These are phyloP conservation scores for Wickerhamiella siamensis DNA, from an alignment of 805 yeast species.

Conservation along the genomic window DNA sequence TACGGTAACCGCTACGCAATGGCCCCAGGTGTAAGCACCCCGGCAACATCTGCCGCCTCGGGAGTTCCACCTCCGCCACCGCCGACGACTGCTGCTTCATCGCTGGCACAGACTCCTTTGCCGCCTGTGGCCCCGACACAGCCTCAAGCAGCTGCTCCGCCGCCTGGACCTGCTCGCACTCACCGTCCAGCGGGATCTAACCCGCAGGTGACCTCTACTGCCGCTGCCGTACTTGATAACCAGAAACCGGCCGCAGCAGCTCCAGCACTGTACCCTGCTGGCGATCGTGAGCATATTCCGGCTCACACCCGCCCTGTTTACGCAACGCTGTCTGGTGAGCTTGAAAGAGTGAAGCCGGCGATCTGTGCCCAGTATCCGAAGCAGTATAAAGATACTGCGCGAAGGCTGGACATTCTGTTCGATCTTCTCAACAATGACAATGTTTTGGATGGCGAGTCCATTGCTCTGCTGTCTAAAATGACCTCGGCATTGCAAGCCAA, in stretches of 20 bases:
- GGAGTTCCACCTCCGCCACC: conserved; percentile 3
- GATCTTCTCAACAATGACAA: conserved; percentile 67
- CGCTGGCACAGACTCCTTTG: conserved; percentile 11
- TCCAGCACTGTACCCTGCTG: conserved; percentile 33
- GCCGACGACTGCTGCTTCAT: conserved; percentile 12
- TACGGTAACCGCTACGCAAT: neutral
- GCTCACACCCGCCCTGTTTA: conserved; percentile 43
- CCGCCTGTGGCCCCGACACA: conserved; percentile 17
- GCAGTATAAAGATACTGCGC: conserved; percentile 69
- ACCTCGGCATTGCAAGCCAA: conserved; percentile 35
- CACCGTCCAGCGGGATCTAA: conserved; percentile 7
- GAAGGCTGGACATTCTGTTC: conserved; percentile 61
- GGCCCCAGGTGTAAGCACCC: too few relatives aligned
- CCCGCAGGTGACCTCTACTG: conserved; percentile 25
- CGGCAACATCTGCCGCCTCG: neutral
- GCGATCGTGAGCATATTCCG: conserved; percentile 58
- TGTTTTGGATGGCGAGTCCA: conserved; percentile 41
- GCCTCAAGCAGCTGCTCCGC: conserved; percentile 10
- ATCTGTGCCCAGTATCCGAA: conserved; percentile 61
- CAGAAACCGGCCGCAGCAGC: conserved; percentile 20
- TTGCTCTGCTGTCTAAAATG: conserved; percentile 38
- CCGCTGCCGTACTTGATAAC: conserved; percentile 14
- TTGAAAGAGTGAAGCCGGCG: conserved; percentile 51
- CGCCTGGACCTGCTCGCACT: conserved; percentile 21
- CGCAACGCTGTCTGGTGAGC: conserved; percentile 38